Evolutionary conservation across 768 basidiomycete species (phyloP), one percentile per base, ranked within the genome.

Genomic region (Russula foetens): DNA sequence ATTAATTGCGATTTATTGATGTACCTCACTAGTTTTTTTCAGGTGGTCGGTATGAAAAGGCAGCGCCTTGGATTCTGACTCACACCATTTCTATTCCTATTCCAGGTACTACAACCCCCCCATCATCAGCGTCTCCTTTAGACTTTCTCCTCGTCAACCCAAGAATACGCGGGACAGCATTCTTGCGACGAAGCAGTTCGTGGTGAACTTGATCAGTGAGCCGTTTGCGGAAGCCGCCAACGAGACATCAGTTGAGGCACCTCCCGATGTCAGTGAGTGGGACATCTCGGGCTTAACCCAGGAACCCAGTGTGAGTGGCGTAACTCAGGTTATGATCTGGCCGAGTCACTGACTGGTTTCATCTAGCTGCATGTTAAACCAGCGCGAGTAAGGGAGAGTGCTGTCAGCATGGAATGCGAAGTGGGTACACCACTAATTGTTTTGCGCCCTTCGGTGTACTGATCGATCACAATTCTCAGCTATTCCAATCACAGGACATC

Each of bases 151-250:
- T 43, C 73, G 73, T 28, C 71, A 73, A 38, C 75, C 77, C 41
- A 82, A 84, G 68, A 85, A 90, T 68, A 85, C 84, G 19, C 76
- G 81, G 51, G 76, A 78, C 60, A 90, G 90, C 63, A 85, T 89
- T 63, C 70, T 80, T 51, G 73, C 75, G 0, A 85, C 81, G 17
- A 84, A 82, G 62, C 77, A 86, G 67, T 92, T 91, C 70, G 84
- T 83, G 8, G 81, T 85, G 52, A 86, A 82, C 66, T 82, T 87
- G 54, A 82, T 92, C 65, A 86, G 84, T 57, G 85, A 90, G 69
- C 72, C 81, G 0, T 81, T 84, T 64, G 71, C 77, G 51, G 81
- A 84, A 66, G 79, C 80, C 3, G 82, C 81, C 8, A 85, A 85
- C 67, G 71, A 72, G 51, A 74, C 78, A n/a, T 75, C 81, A 8